Percentiles rank a stretch among this genome's conserved stretches.
Evolutionary conservation across 768 basidiomycete species (phyloP).

Genomic region (Favolaschia claudopus): DNA sequence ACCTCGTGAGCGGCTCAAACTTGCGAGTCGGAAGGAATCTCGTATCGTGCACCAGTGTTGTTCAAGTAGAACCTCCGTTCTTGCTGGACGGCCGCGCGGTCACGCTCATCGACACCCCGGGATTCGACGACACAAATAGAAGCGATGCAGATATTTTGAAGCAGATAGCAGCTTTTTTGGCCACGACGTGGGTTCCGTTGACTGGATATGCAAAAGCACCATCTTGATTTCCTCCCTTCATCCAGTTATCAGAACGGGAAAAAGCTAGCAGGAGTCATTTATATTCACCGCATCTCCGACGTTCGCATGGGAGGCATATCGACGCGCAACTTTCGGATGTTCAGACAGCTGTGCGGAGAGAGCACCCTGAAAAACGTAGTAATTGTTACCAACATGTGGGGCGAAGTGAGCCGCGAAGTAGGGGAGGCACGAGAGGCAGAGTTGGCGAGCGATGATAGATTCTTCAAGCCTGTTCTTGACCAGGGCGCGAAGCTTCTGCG

Average conservation of each 20-base stretch:
- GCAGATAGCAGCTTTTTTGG: conserved; percentile 22
- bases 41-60: conserved; percentile 43
- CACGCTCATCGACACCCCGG: conserved; percentile 32
- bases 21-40: conserved; percentile 40
- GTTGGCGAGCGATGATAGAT: conserved; percentile 45
- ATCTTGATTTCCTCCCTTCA: background rate
- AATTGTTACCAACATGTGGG: conserved; percentile 59
- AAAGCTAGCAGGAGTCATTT: conserved; percentile 48
- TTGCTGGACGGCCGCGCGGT: conserved; percentile 2
- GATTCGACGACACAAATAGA: conserved; percentile 31
- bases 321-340: conserved; percentile 53
- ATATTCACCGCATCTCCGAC: conserved; percentile 54
- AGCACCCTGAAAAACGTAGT: conserved; percentile 51
- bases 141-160: conserved; percentile 32
- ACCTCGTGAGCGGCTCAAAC: conserved; percentile 37
- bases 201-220: background rate
- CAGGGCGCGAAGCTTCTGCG: conserved; percentile 46
- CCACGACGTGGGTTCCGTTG: background rate
- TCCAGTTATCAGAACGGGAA: conserved; percentile 35
- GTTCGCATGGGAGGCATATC: conserved; percentile 49
- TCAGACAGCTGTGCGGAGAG: conserved; percentile 56
- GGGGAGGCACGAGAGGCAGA: conserved; percentile 44
- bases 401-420: conserved; percentile 39
- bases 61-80: conserved; percentile 31
- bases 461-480: conserved; percentile 54